Conservation (phyloP, 2,329 filamentous ascomycete species). For the Aspergillus eucalypticola region DNA sequence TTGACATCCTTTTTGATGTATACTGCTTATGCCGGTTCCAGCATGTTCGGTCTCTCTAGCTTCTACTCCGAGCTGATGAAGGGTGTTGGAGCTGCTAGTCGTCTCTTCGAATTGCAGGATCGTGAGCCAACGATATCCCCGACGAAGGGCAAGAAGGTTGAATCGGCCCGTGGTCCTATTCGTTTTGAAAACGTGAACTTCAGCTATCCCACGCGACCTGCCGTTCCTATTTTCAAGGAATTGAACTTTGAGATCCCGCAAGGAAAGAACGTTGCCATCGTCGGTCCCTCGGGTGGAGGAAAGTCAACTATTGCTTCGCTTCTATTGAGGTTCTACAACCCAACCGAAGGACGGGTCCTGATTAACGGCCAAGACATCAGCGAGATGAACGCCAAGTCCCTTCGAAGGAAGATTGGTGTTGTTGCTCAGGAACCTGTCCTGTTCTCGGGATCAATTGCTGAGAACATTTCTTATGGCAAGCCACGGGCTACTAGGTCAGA, state of each 20-base stretch:
- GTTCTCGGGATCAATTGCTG: conserved; percentile 73
- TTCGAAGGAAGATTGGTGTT: conserved; percentile 88
- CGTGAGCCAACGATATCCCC: conserved; percentile 82
- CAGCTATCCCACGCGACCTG: conserved; percentile 89
- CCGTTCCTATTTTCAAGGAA: conserved; percentile 85
- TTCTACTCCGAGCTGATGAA: conserved; percentile 99
- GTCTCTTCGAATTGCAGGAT: conserved; percentile 94
- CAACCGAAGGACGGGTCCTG: conserved; percentile 72
- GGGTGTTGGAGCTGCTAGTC: conserved; percentile 92
- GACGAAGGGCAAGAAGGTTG: conserved; percentile 76
- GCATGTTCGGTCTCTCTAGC: conserved; percentile 87
- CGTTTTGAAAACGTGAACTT: conserved; percentile 84
- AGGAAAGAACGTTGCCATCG: conserved; percentile 92
- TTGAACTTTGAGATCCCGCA: conserved; percentile 89
- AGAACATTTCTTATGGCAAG: conserved; percentile 89
- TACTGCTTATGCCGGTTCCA: conserved; percentile 81
- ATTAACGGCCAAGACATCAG: conserved; percentile 84
- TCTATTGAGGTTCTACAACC: conserved; percentile 86
- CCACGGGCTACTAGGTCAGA: conserved; percentile 75
- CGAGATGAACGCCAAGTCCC: conserved; percentile 87
- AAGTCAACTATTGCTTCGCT: conserved; percentile 96
- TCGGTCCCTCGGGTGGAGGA: conserved; percentile 91
- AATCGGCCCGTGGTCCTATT: conserved; percentile 83
- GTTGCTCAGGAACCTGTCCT: conserved; percentile 95
- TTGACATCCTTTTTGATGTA: conserved; percentile 98